Evolutionary conservation across 306 rosid genomes (phyloP).

Genomic region (Sindora glabra): DNA sequence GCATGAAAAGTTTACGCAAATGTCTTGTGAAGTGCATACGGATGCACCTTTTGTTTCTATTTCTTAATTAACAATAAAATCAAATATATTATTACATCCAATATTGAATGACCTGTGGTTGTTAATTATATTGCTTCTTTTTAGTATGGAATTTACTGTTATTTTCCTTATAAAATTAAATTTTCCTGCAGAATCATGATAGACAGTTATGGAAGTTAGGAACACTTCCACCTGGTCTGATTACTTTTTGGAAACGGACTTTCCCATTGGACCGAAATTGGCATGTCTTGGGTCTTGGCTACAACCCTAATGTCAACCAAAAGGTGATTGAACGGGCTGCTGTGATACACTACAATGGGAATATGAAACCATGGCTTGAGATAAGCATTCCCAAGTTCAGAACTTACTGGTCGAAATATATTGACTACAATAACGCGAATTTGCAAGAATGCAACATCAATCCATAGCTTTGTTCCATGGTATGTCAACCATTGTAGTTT

Average conservation of each 20-base stretch:
- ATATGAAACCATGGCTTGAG: constrained; percentile 98
- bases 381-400: constrained; percentile 82
- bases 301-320: constrained; percentile 56
- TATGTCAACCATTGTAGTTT: constrained; percentile 17
- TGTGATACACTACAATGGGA: constrained; percentile 84
- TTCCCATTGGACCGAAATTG: constrained; percentile 61
- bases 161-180: constrained; percentile 2
- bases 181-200: constrained; percentile 65
- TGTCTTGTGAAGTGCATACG: too few species aligned
- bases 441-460: constrained; percentile 86
- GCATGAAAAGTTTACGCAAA: too few species aligned
- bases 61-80: too few species aligned
- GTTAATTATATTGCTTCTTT: neutral
- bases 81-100: too few species aligned
- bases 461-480: constrained; percentile 41
- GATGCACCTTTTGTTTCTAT: too few species aligned
- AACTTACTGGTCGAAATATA: constrained; percentile 61
- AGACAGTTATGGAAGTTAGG: constrained; percentile 95
- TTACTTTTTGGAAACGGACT: constrained; percentile 88
- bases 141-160: constrained; percentile 3
- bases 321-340: constrained; percentile 74
- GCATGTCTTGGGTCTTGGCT: constrained; percentile 90
- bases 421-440: constrained; percentile 52
- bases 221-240: constrained; percentile 93
- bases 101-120: too few species aligned